Base-by-base conservation (phyloP, 2,329 filamentous ascomycete species). In the Akanthomyces lecanii region DNA sequence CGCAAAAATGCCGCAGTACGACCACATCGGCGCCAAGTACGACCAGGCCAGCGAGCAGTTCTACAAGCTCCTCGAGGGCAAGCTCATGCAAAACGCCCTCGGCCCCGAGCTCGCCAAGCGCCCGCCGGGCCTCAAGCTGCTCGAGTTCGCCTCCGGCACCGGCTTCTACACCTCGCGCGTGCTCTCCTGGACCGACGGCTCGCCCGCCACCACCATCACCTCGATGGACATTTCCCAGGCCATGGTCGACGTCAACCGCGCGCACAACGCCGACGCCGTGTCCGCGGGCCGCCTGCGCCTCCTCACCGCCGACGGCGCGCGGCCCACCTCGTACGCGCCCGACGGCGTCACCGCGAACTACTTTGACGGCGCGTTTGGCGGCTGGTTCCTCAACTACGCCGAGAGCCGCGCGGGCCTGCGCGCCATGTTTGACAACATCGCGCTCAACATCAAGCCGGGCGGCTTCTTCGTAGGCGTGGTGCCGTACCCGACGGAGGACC, bases 401-500 rank as follows among this genome's bases (percentile, higher is more conserved):
- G 14, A 14, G 25, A 55, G 30, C 51, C 59, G 59, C 21, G 50
- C 40, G 28, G 28, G 14, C n/a, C 59, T 61, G 38, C 59, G 59
- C 21, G 8, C 12, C 59, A 61, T 61, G 59, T 23, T 61, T 16
- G 59, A 61, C 51, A 54, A 44, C 8, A 40, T 61, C 16, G 59
- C 59, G 50, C 50, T 48, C 59, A 61, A 61, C 42, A 5, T 61
- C 23, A 54, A 54, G 40, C 59, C 50, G n/a, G 59, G 59, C 45
- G 59, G 50, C 51, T 61, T 61, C 59, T 61, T 61, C 10, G 59
- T 61, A 21, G 51, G 51, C 30, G 59, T 61, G 10, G 51, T 55
- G 28, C 50, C 50, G 40, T 33, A 30, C 21, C 50, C 50, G 40
- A 21, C 40, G 12, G 59, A 61, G 42, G 59, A 61, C 50, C 40